Base-by-base conservation (phyloP, 495 filamentous ascomycete genomes). In the Lophiotrema nucula region DNA sequence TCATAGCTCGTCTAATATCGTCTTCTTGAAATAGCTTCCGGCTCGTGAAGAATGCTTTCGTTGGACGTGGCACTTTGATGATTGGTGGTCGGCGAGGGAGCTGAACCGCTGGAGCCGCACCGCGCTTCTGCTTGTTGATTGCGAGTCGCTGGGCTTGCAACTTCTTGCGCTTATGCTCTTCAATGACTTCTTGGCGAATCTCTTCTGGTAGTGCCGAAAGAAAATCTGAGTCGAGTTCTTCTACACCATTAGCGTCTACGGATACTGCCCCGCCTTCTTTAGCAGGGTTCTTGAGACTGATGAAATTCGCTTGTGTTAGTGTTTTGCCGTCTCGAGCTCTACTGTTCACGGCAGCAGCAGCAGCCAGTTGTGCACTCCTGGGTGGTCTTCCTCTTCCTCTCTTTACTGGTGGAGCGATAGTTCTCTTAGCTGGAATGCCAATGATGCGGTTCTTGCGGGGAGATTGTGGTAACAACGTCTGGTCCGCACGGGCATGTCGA, bases 141-240 rank as follows among this genome's bases (percentile, higher is more conserved):
- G 61, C 12, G 83, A 64, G 25, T 62, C 71, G 53, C 72, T 74
- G 65, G 24, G 19, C 38, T 10, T 26, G 31, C 11, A 84, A 73
- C 10, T 78, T 81, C 0, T 77, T 72, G 15, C 83, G 82, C 11
- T 78, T 77, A 54, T 89, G 83, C 63, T 96, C 85, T 4, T 79
- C 83, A 8, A 95, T 69, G 13, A 96, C 78, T 74, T 96, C 91
- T 19, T 70, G 71, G 28, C 89, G 83, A 45, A 96, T 80, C 47
- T 95, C 88, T 51, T 88, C 84, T 0, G 91, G 91, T 0, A 96
- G 74, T 19, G 89, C 90, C 12, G 86, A 82, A 27, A 96, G 83
- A 71, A 93, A 91, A 4, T 83, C 83, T 0, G 78, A 74, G 44
- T 90, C 88, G 5, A 88, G 69, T 6, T 80, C 79, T 6, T 70